Evolutionary conservation across 768 basidiomycete species (phyloP), one percentile per base, ranked within the genome.

Genomic region (Leccinum uliginosum): DNA sequence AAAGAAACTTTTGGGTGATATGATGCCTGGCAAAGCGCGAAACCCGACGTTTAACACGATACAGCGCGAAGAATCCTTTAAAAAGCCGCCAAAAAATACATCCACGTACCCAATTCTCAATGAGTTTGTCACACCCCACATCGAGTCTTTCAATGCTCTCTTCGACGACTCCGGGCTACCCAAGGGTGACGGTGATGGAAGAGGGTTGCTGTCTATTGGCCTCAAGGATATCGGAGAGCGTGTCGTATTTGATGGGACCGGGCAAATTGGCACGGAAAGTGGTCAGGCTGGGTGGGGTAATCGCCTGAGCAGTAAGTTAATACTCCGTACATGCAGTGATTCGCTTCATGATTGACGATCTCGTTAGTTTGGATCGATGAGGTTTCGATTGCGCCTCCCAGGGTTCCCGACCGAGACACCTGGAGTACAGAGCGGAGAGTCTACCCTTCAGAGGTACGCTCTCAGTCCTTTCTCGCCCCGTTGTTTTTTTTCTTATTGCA

Each of bases 81-180:
- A 82, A 71, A 78, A 85, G 56, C 97, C 96, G 0, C 79, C 88
- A 26, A 78, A 79, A 62, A 73, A 82, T 43, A 83, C 82, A 21
- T 81, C 89, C 23, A 83, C 85, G 12, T 84, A 91, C 61, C 84
- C 84, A 19, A 89, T 90, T 53, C 79, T 98, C 58, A 92, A 97
- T 63, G 91, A 96, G 73, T 91, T 98, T 65, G 93, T 98, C 53
- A 76, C 83, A 23, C 96, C 97, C 6, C 95, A 98, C 70, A 83
- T 98, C 59, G 90, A 98, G 71, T 93, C 91, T 38, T 98, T 99
- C 80, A 96, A 98, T 73, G 87, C 93, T 15, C 81, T 99, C 26
- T 95, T 98, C 71, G 95, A 98, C 66, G 93, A 96, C 70, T 86
- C 89, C 53, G 89, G 89, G n/a, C 70, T 90, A 54, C 83, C 86